These are phyloP conservation scores for Herpetomonas tarakana DNA, from an alignment of 208 protist species.

Conservation along the genomic window DNA sequence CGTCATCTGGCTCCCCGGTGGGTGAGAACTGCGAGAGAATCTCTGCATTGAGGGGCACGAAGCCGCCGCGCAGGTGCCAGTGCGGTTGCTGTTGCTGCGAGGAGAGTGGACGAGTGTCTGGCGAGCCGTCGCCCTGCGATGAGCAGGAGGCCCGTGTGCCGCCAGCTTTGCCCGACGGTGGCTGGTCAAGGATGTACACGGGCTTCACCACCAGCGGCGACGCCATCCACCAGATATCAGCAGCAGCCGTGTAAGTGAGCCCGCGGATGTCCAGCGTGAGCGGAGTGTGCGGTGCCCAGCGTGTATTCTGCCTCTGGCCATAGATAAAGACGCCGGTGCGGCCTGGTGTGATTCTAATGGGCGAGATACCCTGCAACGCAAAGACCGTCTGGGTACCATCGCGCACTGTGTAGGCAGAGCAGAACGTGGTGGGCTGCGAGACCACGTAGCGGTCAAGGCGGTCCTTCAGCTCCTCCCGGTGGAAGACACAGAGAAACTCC, in stretches of 20 bases:
- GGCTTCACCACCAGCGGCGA: constrained; percentile 58
- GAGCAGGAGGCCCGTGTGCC: too few species aligned
- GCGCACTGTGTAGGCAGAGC: constrained; percentile 49
- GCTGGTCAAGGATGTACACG: constrained; percentile 53
- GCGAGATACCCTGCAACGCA: constrained; percentile 48
- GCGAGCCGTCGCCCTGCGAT: too few species aligned
- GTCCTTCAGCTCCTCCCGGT: constrained; percentile 67
- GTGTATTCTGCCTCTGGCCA: constrained; percentile 27
- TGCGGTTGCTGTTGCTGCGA: not conserved
- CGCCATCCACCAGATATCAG: constrained; percentile 78
- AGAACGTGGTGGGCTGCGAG: constrained; percentile 46
- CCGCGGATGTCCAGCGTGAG: constrained; percentile 27
- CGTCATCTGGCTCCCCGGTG: too few species aligned
- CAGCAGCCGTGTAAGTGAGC: constrained; percentile 33
- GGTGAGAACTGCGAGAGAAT: not conserved
- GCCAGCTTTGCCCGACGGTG: too few species aligned
- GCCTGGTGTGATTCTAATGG: constrained; percentile 45
- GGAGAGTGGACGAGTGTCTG: too few species aligned
- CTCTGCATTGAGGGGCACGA: not conserved
- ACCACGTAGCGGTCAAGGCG: constrained; percentile 48
- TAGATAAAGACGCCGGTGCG: constrained; percentile 61
- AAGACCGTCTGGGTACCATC: constrained; percentile 48
- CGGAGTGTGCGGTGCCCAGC: constrained; percentile 3
- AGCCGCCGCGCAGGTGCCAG: not conserved
- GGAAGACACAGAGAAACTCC: constrained; percentile 78